Conservation (phyloP, 225 moss, liverwort and hornwort species). For the Thuidium tamariscinum region DNA sequence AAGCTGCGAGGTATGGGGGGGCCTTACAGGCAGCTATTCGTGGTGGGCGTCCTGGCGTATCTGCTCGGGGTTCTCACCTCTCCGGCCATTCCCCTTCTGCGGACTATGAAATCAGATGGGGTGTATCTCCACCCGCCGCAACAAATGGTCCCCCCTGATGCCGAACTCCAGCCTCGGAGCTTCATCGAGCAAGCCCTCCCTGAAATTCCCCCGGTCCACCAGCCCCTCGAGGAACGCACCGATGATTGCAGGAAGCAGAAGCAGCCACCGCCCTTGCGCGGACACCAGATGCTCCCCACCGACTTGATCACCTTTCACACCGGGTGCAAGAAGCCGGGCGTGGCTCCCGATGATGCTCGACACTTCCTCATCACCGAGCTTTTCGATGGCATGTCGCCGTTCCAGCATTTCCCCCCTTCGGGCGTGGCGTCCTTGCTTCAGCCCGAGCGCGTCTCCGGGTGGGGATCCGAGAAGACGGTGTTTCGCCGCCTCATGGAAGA, state of each 20-base stretch:
- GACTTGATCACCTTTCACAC: conserved; percentile 49
- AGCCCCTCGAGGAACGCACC: neutral
- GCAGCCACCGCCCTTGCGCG: neutral
- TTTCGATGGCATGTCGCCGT: conserved; percentile 70
- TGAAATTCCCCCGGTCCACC: neutral
- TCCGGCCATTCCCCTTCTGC: conserved; percentile 3
- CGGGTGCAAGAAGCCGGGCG: conserved; percentile 12
- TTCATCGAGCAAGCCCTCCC: neutral
- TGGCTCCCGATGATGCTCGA: conserved; percentile 4
- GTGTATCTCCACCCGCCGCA: neutral
- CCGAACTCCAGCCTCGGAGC: neutral
- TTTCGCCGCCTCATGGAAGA: conserved; percentile 73
- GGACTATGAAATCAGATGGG: neutral
- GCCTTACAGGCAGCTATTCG: conserved; percentile 5
- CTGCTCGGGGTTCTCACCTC: conserved; percentile 37
- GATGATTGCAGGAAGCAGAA: neutral
- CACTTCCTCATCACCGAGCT: conserved; percentile 34
- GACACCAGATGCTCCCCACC: conserved; percentile 9
- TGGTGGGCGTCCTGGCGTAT: conserved; percentile 28
- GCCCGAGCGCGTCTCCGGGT: conserved; percentile 49
- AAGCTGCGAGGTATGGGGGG: conserved; percentile 8
- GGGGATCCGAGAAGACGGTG: conserved; percentile 63
- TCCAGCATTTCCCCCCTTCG: conserved; percentile 41
- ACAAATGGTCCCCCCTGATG: neutral
- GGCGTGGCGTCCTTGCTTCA: conserved; percentile 25